phyloP scores from a whole-genome alignment of 148 eudicot species.

The Diospyros kaki region DNA sequence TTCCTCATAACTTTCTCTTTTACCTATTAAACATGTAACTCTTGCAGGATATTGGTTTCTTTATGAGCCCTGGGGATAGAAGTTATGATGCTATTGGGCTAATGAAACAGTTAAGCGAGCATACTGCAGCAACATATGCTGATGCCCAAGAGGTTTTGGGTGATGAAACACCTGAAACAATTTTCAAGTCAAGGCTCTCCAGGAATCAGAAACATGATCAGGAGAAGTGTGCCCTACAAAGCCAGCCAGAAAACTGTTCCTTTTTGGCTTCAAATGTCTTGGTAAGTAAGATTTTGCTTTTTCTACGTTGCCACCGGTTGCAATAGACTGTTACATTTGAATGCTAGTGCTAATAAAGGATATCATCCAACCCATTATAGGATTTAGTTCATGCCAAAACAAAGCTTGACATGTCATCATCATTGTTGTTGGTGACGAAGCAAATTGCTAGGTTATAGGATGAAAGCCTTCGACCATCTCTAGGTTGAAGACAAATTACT shows the following conservation, averaged over 20 bases:
- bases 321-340: background rate
- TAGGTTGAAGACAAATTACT: background rate
- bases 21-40: background rate
- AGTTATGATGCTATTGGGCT: constrained; percentile 82
- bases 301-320: constrained; percentile 27
- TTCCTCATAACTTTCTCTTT: too few species aligned
- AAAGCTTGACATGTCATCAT: too few species aligned
- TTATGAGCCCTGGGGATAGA: constrained; percentile 71
- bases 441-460: too few species aligned
- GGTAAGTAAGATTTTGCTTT: constrained; percentile 36
- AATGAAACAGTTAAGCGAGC: constrained; percentile 81
- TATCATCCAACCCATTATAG: too few species aligned
- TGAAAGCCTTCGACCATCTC: too few species aligned
- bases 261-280: constrained; percentile 36
- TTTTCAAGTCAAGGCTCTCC: constrained; percentile 41
- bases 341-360: too few species aligned
- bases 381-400: background rate
- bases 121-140: constrained; percentile 76
- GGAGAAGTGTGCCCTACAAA: constrained; percentile 21
- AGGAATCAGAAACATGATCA: constrained; percentile 24
- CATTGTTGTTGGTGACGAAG: too few species aligned
- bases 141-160: constrained; percentile 84
- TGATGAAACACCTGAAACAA: constrained; percentile 77
- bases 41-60: constrained; percentile 72
- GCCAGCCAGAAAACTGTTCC: constrained; percentile 27